Evolutionary conservation across 2,329 filamentous ascomycete genomes (phyloP), one percentile per base, ranked within the genome.

Genomic region (Didymosphaeria variabile): DNA sequence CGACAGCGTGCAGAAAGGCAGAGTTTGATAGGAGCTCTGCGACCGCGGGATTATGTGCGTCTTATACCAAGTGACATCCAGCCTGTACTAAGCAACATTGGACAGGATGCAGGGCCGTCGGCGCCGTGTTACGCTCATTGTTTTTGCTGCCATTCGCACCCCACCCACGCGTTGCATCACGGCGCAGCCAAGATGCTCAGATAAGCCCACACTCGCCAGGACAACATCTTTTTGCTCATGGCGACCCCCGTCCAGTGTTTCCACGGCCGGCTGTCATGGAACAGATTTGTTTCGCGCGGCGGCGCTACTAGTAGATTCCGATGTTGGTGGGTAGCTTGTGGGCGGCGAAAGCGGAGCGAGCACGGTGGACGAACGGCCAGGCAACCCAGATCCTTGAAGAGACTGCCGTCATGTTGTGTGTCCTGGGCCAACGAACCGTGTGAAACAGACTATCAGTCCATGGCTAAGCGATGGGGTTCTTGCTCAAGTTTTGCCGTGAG

Each of bases 91-190:
- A 45, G 55, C 46, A 26, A 32, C 23, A 50, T 34, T 12, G 42
- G 42, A 54, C 21, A 45, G 17, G 38, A 36, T 32, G 38, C 21
- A 34, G 29, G 54, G 44, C 55, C 50, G 34, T 44, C 50, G 26
- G 56, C 45, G 49, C 47, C 34, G 59, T 56, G 60, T 44, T 36
- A 54, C 57, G 44, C 57, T 49, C 49, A 40, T 63, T 63, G 57
- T 57, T 63, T 62, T 59, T 62, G 46, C 51, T 45, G 36, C 34
- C 51, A 31, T 50, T 50, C 26, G 21, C 60, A 53, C 49, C 57
- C 60, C 60, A 54, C 60, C 54, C 60, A 46, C 60, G 51, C 60
- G 57, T 59, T 59, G 54, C 60, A 59, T 59, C 60, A 62, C 36
- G 17, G 55, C 34, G 50, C 52, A 29, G 57, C 60, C 53, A 59